Conservation (phyloP, 2,329 filamentous ascomycete genomes). For the Trichophyton verrucosum region DNA sequence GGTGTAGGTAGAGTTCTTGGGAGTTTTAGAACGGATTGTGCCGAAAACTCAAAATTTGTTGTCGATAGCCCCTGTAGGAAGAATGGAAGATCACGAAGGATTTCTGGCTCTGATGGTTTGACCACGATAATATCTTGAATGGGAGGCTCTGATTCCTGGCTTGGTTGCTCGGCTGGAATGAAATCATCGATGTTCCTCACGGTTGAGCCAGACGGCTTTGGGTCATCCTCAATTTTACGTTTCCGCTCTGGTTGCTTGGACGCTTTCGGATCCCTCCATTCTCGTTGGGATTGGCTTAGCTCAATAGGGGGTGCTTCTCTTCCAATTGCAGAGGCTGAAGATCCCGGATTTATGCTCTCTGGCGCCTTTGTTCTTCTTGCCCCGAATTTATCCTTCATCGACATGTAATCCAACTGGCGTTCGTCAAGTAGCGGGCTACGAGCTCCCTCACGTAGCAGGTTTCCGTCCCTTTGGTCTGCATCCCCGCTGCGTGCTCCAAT, state of each 20-base stretch:
- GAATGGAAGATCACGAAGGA: constrained; percentile 74
- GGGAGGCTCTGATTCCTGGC: constrained; percentile 8
- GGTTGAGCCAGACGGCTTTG: constrained; percentile 12
- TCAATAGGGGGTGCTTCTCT: constrained; percentile 16
- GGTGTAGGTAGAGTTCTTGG: constrained; percentile 71
- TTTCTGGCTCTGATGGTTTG: constrained; percentile 41
- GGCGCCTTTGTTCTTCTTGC: constrained; percentile 14
- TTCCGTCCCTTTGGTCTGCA: constrained; percentile 8
- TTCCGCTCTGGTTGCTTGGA: constrained; percentile 13
- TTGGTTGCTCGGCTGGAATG: constrained; percentile 12
- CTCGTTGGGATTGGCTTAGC: not conserved
- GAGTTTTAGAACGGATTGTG: constrained; percentile 57
- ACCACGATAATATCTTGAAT: constrained; percentile 7
- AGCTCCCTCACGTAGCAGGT: constrained; percentile 11
- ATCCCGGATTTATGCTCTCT: constrained; percentile 25
- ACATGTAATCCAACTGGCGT: constrained; percentile 27
- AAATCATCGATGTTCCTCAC: constrained; percentile 7
- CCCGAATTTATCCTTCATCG: constrained; percentile 20
- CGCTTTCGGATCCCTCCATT: not conserved
- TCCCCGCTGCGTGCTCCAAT: constrained; percentile 51
- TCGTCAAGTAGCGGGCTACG: constrained; percentile 32
- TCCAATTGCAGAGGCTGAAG: constrained; percentile 29
- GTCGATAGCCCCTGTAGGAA: constrained; percentile 88
- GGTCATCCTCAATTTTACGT: constrained; percentile 13
- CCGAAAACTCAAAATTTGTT: constrained; percentile 64